phyloP scores from a whole-genome alignment of 2,329 filamentous ascomycete genomes.

The Aspergillus eucalypticola region DNA sequence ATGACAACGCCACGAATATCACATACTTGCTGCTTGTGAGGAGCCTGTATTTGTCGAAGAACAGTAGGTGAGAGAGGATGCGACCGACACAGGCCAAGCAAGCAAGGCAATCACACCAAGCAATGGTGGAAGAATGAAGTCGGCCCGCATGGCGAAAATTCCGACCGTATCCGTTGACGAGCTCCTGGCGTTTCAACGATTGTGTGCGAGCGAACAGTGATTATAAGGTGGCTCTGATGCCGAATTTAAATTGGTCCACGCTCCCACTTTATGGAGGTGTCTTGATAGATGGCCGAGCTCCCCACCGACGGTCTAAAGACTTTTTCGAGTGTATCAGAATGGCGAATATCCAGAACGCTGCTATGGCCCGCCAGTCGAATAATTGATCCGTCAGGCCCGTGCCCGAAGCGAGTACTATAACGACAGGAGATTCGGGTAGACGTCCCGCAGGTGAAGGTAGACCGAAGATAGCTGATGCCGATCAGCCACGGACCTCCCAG shows the following conservation, averaged over 20 bases:
- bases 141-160: constrained; percentile 24
- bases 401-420: constrained; percentile 7
- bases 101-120: constrained; percentile 23
- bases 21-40: constrained; percentile 39
- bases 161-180: not conserved
- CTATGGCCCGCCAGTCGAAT: not conserved
- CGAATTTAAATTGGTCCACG: not conserved
- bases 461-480: constrained; percentile 11
- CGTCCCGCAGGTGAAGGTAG: constrained; percentile 4
- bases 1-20: not conserved
- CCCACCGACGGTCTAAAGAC: not conserved
- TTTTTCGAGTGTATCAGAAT: not conserved
- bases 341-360: not conserved
- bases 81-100: constrained; percentile 24
- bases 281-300: not conserved
- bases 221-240: not conserved
- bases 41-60: constrained; percentile 49
- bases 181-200: not conserved
- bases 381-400: constrained; percentile 1
- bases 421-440: not conserved
- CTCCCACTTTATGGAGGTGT: not conserved
- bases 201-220: not conserved
- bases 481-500: constrained; percentile 12
- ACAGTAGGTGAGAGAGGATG: constrained; percentile 42
- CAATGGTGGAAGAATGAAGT: constrained; percentile 23